Conservation (phyloP, 2,329 filamentous ascomycete genomes). For the Chrysoporthe puriensis region DNA sequence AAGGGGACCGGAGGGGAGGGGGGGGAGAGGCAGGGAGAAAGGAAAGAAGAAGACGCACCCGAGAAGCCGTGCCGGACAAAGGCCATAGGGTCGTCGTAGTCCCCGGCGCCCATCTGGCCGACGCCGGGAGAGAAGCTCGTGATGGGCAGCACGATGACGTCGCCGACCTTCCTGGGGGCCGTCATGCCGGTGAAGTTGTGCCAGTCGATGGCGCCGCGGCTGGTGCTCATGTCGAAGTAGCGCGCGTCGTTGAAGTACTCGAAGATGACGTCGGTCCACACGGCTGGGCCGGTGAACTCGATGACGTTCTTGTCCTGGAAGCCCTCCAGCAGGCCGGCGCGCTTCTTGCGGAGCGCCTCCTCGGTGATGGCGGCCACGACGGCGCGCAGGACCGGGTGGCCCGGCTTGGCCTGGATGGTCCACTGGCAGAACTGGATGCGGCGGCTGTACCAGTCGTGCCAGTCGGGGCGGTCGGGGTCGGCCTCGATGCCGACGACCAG, state of each 20-base stretch:
- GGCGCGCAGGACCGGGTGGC: conserved; percentile 88
- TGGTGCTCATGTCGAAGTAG: conserved; percentile 80
- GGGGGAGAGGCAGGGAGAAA: background rate
- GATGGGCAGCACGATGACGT: conserved; percentile 91
- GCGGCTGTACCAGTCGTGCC: conserved; percentile 94
- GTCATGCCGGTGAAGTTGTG: conserved; percentile 88
- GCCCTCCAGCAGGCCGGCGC: conserved; percentile 63
- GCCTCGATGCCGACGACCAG: conserved; percentile 95
- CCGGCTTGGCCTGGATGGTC: conserved; percentile 96
- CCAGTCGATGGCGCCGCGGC: conserved; percentile 77
- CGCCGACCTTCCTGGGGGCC: conserved; percentile 82
- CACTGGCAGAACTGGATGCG: conserved; percentile 98
- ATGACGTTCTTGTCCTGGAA: conserved; percentile 74
- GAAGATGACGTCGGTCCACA: conserved; percentile 94
- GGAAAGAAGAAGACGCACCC: conserved; percentile 58
- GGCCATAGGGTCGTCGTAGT: conserved; percentile 90
- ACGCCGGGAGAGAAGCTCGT: conserved; percentile 97
- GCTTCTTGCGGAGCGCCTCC: conserved; percentile 76
- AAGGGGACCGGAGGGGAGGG: background rate
- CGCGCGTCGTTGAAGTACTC: conserved; percentile 89
- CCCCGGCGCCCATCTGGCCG: conserved; percentile 87
- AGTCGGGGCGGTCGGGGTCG: conserved; percentile 89
- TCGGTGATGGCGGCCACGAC: conserved; percentile 85
- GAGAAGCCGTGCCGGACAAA: conserved; percentile 98
- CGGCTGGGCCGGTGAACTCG: conserved; percentile 89